Percentiles rank a stretch among this genome's conserved stretches.
Evolutionary conservation across 164 flowering plant species (phyloP).

Genomic region (Magnolia changhungtana): DNA sequence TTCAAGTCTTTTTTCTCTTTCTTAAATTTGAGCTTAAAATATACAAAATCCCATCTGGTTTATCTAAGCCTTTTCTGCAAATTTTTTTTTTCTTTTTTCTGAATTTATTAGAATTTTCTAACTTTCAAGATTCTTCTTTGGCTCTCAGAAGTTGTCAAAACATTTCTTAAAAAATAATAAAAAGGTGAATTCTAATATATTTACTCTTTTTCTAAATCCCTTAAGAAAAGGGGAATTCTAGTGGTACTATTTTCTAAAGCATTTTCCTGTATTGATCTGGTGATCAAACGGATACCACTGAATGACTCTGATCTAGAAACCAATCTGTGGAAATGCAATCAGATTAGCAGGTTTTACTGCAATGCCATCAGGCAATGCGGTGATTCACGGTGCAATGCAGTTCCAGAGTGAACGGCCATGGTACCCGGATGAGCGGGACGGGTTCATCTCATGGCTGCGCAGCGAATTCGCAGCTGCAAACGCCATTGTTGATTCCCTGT

Average conservation of each 20-base stretch:
- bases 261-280: not conserved
- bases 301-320: not conserved
- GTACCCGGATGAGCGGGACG: constrained; percentile 74
- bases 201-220: not conserved
- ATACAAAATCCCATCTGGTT: too few relatives aligned
- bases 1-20: too few relatives aligned
- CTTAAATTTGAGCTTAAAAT: too few relatives aligned
- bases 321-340: not conserved
- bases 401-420: constrained; percentile 38
- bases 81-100: too few relatives aligned
- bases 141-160: not conserved
- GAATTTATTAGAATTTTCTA: too few relatives aligned
- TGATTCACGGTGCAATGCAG: constrained; percentile 53
- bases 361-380: constrained; percentile 72
- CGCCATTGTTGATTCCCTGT: constrained; percentile 71
- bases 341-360: constrained; percentile 36
- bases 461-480: constrained; percentile 89
- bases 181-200: not conserved
- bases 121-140: not conserved
- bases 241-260: not conserved
- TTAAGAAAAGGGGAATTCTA: not conserved
- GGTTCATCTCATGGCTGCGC: constrained; percentile 69
- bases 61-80: too few relatives aligned
- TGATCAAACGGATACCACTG: not conserved
- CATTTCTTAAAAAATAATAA: too few relatives aligned